Base-by-base conservation (phyloP, 139 green algal species). In the Volvox reticuliferus region DNA sequence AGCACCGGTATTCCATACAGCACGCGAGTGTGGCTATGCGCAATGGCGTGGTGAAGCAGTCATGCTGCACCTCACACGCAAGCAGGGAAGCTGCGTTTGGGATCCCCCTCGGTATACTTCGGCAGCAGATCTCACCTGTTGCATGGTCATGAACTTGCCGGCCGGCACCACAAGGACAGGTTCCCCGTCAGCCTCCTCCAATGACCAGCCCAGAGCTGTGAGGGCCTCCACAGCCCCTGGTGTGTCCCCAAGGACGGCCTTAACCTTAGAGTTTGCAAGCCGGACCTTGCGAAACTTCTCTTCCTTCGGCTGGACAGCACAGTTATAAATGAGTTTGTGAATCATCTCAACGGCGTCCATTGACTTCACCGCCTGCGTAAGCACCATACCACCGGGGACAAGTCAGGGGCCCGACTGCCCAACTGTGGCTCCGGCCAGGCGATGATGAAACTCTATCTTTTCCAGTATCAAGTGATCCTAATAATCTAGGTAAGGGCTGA, bases 101-200 rank as follows among this genome's bases (percentile, higher is more conserved):
- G 44, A 9, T 14, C 9, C 44, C 44, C 44, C 44, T 55, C 44
- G 44, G 44, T 9, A 9, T 55, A 55, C 44, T 9, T 14, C 44
- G 44, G 44, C 44, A 55, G 44, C 44, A 55, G 44, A 55, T 9
- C 78, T 20, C 63, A 94, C 92, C 88, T 94, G 88, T 79, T 92
- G 89, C 92, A 94, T 94, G 24, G n/a, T 81, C 62, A 94, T 79
- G 85, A 78, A 94, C 61, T 81, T 89, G 61, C 92, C 92, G 22
- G 88, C 22, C 0, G 50, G 84, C 30, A 94, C 71, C 14, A 94
- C 79, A 28, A 94, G 85, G 67, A 90, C 63, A 12, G 73, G 30
- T 28, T 92, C 84, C 44, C 79, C 50, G 3, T 91, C 79, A 2
- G 86, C 88, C n/a, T 86, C 88, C 28, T 94, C 92, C n/a, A 76